Percentiles rank a stretch among this genome's conserved stretches.
These are phyloP conservation scores for Cryphonectria nitschkei DNA, from an alignment of 2,329 filamentous ascomycete species.

Conservation along the genomic window DNA sequence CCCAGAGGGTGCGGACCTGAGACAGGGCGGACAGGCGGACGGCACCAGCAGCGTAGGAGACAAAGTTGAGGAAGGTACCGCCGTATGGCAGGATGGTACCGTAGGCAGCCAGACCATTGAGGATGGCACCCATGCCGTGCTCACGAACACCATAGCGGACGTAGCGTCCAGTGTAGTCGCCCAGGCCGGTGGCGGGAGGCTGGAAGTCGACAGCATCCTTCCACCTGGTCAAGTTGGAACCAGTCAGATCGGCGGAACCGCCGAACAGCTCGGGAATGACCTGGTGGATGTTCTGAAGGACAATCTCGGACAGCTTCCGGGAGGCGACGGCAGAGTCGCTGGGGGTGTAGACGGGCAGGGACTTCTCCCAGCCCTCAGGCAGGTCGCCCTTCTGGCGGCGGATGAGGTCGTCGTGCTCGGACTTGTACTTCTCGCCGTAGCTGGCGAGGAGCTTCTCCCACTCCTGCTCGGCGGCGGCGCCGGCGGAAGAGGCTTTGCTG, in stretches of 20 bases:
- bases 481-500: constrained; percentile 80
- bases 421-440: constrained; percentile 78
- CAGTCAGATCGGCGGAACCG: constrained; percentile 96
- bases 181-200: constrained; percentile 81
- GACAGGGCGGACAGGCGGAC: constrained; percentile 93
- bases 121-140: constrained; percentile 89
- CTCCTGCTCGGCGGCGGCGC: constrained; percentile 87
- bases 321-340: constrained; percentile 84
- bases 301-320: constrained; percentile 93
- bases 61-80: constrained; percentile 99
- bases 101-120: constrained; percentile 95
- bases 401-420: constrained; percentile 77
- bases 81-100: constrained; percentile 91
- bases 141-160: constrained; percentile 91
- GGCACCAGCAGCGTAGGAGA: constrained; percentile 94
- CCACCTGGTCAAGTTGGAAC: constrained; percentile 98
- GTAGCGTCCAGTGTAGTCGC: constrained; percentile 90
- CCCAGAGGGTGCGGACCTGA: constrained; percentile 88
- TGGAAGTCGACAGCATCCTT: constrained; percentile 98
- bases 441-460: constrained; percentile 94
- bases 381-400: constrained; percentile 83
- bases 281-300: constrained; percentile 84
- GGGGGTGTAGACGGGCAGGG: constrained; percentile 87
- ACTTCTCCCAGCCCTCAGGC: constrained; percentile 95
- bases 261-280: constrained; percentile 88